Percentiles rank a stretch among this genome's conserved stretches.
These are phyloP conservation scores for Morella rubra DNA, from an alignment of 306 rosid species.

Conservation along the genomic window DNA sequence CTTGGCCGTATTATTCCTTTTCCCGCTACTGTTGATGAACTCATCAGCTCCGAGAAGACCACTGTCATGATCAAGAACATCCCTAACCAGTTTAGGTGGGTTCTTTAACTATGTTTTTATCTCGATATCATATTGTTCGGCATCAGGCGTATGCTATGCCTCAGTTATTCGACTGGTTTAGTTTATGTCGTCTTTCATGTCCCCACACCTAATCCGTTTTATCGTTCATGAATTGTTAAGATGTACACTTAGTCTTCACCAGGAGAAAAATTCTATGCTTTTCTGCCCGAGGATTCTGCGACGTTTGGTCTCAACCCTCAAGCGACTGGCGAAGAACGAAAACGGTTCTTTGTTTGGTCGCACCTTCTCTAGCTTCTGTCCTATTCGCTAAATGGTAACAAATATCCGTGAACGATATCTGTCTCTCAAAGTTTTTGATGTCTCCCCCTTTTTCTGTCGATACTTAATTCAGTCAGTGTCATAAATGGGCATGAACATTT, in stretches of 20 bases:
- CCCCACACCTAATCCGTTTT: neutral
- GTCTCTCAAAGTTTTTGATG: neutral
- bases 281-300: neutral
- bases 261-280: neutral
- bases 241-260: neutral
- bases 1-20: neutral
- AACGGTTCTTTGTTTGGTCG: neutral
- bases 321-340: neutral
- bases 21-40: constrained; percentile 4
- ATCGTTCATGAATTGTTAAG: too few relatives aligned
- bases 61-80: constrained; percentile 38
- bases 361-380: neutral
- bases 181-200: neutral
- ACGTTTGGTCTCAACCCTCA: neutral
- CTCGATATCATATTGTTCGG: neutral
- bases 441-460: neutral
- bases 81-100: constrained; percentile 24
- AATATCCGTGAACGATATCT: neutral
- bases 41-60: neutral
- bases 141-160: too few relatives aligned
- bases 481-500: too few relatives aligned
- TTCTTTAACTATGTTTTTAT: neutral
- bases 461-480: too few relatives aligned
- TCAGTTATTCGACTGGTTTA: neutral
- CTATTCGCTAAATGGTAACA: too few relatives aligned